Conservation (phyloP, 208 protist species). For the Porcisia deanei region DNA sequence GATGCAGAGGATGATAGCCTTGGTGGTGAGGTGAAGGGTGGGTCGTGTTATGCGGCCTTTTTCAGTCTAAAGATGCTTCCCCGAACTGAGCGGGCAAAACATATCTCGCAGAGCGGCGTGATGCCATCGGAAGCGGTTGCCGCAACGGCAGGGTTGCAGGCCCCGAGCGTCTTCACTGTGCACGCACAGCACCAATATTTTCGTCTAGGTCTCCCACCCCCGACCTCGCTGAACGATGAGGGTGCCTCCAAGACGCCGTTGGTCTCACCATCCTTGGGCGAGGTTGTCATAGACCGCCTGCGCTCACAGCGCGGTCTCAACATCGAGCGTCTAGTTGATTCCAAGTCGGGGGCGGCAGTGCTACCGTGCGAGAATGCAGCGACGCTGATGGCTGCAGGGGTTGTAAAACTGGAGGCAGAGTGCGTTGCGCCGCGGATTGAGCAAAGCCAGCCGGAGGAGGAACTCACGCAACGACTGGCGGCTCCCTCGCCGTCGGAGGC, state of each 20-base stretch:
- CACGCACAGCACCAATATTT: slow-evolving; percentile 9
- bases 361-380: slow-evolving; percentile 51
- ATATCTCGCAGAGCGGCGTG: neutral
- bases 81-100: neutral
- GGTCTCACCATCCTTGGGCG: neutral
- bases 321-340: slow-evolving; percentile 37
- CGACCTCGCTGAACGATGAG: neutral
- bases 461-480: slow-evolving; percentile 15
- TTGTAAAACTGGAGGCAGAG: slow-evolving; percentile 19
- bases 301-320: slow-evolving; percentile 17
- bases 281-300: slow-evolving; percentile 16
- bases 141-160: neutral
- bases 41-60: slow-evolving; percentile 26
- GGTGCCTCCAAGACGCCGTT: neutral
- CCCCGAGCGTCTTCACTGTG: slow-evolving; percentile 12
- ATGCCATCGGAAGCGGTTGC: neutral
- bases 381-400: slow-evolving; percentile 16
- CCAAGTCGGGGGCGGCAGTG: slow-evolving; percentile 48
- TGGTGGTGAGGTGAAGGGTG: neutral
- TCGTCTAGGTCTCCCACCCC: slow-evolving; percentile 15
- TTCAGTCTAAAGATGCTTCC: slow-evolving; percentile 28
- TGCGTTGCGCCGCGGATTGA: neutral
- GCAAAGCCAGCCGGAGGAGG: slow-evolving; percentile 1
- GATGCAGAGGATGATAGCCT: slow-evolving; percentile 1
- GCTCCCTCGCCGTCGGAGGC: neutral